These are phyloP conservation scores for Malus asiatica DNA, from an alignment of 306 rosid species.

Conservation along the genomic window DNA sequence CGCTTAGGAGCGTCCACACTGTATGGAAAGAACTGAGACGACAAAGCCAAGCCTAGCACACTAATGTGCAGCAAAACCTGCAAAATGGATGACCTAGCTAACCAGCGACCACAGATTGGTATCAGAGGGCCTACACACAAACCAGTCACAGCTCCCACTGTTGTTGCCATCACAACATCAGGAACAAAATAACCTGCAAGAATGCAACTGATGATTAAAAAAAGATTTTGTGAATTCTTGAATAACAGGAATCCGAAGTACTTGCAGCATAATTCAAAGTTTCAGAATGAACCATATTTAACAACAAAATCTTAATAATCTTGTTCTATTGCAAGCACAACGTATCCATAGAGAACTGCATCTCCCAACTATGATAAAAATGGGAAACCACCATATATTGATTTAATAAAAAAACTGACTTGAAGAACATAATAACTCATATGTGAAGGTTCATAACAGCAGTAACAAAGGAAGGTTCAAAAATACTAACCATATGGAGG, in stretches of 20 bases:
- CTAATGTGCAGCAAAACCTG: constrained; percentile 67
- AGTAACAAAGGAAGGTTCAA: neutral
- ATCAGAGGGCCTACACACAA: constrained; percentile 76
- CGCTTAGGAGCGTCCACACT: constrained; percentile 82
- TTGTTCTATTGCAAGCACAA: neutral
- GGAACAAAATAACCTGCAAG: constrained; percentile 73
- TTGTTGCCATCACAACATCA: constrained; percentile 63
- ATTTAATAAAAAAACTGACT: neutral
- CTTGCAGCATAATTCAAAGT: neutral
- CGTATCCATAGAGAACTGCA: neutral
- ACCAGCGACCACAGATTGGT: constrained; percentile 78
- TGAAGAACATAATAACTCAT: neutral
- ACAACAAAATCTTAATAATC: neutral
- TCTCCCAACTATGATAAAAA: neutral
- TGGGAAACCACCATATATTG: neutral
- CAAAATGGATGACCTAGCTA: constrained; percentile 75
- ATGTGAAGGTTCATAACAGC: neutral
- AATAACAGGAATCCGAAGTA: neutral
- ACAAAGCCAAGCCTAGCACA: constrained; percentile 64
- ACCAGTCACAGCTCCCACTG: constrained; percentile 68
- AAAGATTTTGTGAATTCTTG: neutral
- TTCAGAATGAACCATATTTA: neutral
- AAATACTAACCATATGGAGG: constrained; percentile 75
- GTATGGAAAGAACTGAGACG: constrained; percentile 93
- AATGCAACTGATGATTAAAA: constrained; percentile 14